Base-by-base conservation (phyloP, 2,329 filamentous ascomycete species). In the Phialemonium atrogriseum region DNA sequence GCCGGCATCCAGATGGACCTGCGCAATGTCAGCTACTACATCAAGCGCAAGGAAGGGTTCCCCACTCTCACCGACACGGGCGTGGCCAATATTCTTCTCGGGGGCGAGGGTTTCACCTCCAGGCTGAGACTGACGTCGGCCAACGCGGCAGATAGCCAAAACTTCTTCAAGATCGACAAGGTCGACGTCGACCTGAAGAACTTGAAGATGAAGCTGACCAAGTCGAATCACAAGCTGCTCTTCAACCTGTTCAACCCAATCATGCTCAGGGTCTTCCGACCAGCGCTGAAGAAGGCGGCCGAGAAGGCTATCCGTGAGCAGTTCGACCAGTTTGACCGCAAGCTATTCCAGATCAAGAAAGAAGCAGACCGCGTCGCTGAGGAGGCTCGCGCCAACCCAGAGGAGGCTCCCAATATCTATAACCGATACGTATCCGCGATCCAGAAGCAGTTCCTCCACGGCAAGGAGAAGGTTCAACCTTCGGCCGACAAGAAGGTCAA, bases 91-190 rank as follows among this genome's bases (percentile, higher is more conserved):
- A 78, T 98, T 48, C 76, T 87, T 51, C 73, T 98, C 33, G 84
- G 83, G 16, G 91, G 88, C 19, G 74, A 82, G 25, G 91, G 91
- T 21, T 80, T 98, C 55, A 83, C 81, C 49, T 94, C 96, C 73
- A 88, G 87, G 59, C 77, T 96, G 52, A 84, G 86, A 53, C 72
- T 94, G 46, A 84, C 88, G 35, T 88, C 80, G 27, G 80, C 85
- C 3, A 78, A 89, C 32, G 74, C 80, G 52, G 69, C 66, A 13
- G 87, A 94, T 49, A 65, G 68, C 17, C 76, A 84, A 48, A 78
- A 91, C 56, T 91, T 94, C 62, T 89, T 96, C 74, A 95, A 94
- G 73, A 73, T 96, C 38, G 86, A 94, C 51, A 88, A 83, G 57
- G 82, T 94, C 4, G 70, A 83, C 24, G 84, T 94, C 13, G 78